These are phyloP conservation scores for Sclerotinia sclerotiorum DNA, from an alignment of 2,329 filamentous ascomycete species.

Conservation along the genomic window DNA sequence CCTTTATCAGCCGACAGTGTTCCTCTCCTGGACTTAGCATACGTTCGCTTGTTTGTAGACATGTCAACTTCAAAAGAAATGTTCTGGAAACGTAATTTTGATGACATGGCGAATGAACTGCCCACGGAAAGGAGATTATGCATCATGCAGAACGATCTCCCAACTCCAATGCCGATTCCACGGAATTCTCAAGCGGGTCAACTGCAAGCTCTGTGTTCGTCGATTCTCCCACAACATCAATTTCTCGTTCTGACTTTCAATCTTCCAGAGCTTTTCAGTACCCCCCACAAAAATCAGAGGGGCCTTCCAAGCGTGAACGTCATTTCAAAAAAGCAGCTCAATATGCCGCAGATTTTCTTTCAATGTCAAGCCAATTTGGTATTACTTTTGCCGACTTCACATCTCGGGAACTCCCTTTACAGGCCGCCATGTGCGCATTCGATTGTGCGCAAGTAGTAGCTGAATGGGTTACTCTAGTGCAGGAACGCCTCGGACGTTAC, in stretches of 20 bases:
- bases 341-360: conserved; percentile 88
- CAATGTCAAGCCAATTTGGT: conserved; percentile 82
- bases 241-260: conserved; percentile 47
- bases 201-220: conserved; percentile 48
- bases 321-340: conserved; percentile 93
- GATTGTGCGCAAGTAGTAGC: conserved; percentile 92
- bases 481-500: conserved; percentile 89
- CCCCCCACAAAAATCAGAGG: conserved; percentile 40
- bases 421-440: conserved; percentile 88
- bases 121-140: conserved; percentile 71
- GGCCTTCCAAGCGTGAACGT: conserved; percentile 73
- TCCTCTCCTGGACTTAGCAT: conserved; percentile 85
- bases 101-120: conserved; percentile 83
- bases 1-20: conserved; percentile 89
- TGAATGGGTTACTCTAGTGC: conserved; percentile 90
- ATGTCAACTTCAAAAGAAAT: conserved; percentile 89
- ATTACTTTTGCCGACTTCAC: conserved; percentile 82
- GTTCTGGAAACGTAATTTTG: conserved; percentile 92
- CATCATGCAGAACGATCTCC: conserved; percentile 69
- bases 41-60: conserved; percentile 89
- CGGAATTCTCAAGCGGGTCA: conserved; percentile 40
- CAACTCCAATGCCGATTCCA: conserved; percentile 43
- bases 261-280: conserved; percentile 28
- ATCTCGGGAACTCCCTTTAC: conserved; percentile 81
- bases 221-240: conserved; percentile 54